Evolutionary conservation across 73 alveolate genomes (phyloP).

Genomic region (Paramecium tetraurelia): DNA sequence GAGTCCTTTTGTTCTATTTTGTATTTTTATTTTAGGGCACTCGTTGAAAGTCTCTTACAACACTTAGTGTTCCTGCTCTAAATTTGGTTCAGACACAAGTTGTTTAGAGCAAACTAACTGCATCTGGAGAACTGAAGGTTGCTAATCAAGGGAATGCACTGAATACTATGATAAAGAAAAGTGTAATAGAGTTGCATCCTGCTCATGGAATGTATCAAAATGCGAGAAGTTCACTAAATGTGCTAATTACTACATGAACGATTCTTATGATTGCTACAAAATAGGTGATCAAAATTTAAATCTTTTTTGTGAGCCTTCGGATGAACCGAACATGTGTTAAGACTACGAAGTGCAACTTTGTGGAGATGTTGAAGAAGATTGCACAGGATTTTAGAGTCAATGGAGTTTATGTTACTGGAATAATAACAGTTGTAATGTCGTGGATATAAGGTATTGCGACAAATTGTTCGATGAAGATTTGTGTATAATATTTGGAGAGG

Average conservation of each 20-base stretch:
- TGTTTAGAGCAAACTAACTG: not conserved
- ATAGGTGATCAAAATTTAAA: not conserved
- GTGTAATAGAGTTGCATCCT: not conserved
- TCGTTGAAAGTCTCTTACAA: not conserved
- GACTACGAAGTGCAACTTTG: not conserved
- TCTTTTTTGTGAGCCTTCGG: not conserved
- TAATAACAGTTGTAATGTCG: not conserved
- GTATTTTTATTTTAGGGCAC: not conserved
- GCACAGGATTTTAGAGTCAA: not conserved
- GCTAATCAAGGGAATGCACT: not conserved
- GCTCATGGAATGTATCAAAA: not conserved
- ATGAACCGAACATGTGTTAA: not conserved
- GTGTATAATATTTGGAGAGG: conserved; percentile 6
- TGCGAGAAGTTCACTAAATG: conserved; percentile 5
- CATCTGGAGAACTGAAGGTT: not conserved
- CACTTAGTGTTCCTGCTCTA: not conserved
- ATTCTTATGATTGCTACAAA: conserved; percentile 14
- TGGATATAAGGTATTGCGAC: not conserved
- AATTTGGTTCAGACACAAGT: not conserved
- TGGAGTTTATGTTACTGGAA: conserved; percentile 10
- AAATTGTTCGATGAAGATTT: not conserved
- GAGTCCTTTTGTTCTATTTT: not conserved
- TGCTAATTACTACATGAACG: not conserved
- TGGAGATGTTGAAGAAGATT: not conserved
- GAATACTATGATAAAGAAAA: not conserved